Conservation (phyloP, 2,329 filamentous ascomycete genomes). For the Aspergillus fructus region DNA sequence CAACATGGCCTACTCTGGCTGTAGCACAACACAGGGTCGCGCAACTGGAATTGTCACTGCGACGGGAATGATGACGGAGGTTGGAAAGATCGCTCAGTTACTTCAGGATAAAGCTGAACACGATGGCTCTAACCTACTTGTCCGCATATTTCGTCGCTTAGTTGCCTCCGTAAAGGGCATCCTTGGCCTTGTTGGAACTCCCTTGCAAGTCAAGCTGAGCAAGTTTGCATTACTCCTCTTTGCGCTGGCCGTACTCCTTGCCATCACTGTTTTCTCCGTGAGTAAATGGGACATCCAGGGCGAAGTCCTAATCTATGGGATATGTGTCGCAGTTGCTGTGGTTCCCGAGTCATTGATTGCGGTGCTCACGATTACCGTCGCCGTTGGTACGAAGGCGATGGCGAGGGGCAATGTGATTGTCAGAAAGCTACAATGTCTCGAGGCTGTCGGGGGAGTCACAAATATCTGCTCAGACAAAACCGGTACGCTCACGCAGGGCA, state of each 20-base stretch:
- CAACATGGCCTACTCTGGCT: conserved; percentile 62
- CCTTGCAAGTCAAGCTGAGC: conserved; percentile 79
- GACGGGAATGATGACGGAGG: conserved; percentile 62
- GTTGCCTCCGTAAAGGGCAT: conserved; percentile 50
- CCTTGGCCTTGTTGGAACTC: conserved; percentile 65
- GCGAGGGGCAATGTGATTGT: conserved; percentile 54
- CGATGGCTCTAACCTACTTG: conserved; percentile 14
- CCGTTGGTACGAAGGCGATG: conserved; percentile 56
- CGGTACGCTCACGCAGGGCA: conserved; percentile 55
- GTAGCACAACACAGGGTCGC: conserved; percentile 60
- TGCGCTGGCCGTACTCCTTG: conserved; percentile 63
- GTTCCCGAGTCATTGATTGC: conserved; percentile 65
- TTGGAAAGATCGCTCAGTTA: conserved; percentile 59
- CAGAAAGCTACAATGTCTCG: conserved; percentile 54
- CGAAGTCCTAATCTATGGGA: conserved; percentile 61
- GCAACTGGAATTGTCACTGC: conserved; percentile 59
- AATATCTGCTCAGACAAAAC: conserved; percentile 61
- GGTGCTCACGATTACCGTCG: conserved; percentile 62
- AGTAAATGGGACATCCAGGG: conserved; percentile 56
- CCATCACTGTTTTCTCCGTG: conserved; percentile 62
- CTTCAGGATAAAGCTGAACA: conserved; percentile 51
- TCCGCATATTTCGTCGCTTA: conserved; percentile 37
- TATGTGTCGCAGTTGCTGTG: conserved; percentile 59
- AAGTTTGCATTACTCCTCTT: conserved; percentile 83
- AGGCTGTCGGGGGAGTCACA: conserved; percentile 58